Conservation (phyloP, 371 early-diverging fungal species). For the Syncephalis fuscata region DNA sequence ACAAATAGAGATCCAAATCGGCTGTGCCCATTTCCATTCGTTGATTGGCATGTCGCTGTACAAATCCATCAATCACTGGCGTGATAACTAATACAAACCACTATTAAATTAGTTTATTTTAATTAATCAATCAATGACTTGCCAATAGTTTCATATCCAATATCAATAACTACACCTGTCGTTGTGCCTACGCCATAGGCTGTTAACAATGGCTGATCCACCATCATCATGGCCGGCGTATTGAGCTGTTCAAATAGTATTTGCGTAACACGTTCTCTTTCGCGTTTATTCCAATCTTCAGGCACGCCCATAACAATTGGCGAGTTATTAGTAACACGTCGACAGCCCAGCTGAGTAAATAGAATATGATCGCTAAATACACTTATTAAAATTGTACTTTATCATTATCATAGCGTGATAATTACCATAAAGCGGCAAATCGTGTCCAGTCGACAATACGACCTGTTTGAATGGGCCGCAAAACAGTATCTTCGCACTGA, state of each 20-base stretch:
- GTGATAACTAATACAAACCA: conserved; percentile 29
- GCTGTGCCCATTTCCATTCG: conserved; percentile 49
- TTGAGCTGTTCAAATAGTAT: conserved; percentile 84
- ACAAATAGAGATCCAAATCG: conserved; percentile 41
- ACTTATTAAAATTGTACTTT: not conserved
- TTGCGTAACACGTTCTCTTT: conserved; percentile 65
- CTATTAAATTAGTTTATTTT: not conserved
- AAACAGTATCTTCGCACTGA: too few species aligned
- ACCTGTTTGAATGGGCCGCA: too few species aligned
- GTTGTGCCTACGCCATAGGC: conserved; percentile 62
- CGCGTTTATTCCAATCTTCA: conserved; percentile 61
- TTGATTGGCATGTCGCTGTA: conserved; percentile 34
- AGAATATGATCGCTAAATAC: conserved; percentile 46
- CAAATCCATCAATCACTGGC: conserved; percentile 46
- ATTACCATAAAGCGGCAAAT: too few species aligned
- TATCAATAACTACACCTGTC: conserved; percentile 75
- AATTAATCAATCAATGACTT: not conserved
- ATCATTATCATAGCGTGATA: too few species aligned
- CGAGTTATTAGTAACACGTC: conserved; percentile 53
- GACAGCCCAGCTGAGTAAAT: conserved; percentile 55
- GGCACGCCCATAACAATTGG: conserved; percentile 69
- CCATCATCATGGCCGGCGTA: conserved; percentile 67
- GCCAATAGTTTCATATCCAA: conserved; percentile 40
- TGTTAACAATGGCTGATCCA: conserved; percentile 66
- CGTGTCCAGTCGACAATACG: too few species aligned